A percentile compares a stretch with the other conserved stretches of the same genome.
Conservation (phyloP, 2,329 filamentous ascomycete genomes). For the Colletotrichum karsti region DNA sequence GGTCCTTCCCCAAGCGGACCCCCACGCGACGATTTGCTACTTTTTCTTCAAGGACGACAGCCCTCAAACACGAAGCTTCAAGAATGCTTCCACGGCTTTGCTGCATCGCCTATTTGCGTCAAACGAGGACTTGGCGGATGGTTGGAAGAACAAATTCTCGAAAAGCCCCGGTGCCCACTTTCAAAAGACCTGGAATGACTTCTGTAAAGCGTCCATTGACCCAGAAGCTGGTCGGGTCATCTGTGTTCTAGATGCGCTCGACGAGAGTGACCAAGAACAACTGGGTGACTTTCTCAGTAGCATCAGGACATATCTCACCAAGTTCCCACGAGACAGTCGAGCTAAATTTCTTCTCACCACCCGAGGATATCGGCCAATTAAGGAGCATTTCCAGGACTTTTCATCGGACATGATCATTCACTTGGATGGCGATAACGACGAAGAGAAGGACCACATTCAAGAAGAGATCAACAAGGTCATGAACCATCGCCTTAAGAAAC, state of each 20-base stretch:
- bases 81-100: background rate
- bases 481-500: background rate
- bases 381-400: background rate
- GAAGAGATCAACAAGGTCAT: background rate
- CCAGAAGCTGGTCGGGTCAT: background rate
- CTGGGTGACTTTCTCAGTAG: background rate
- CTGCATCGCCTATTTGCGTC: background rate
- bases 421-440: background rate
- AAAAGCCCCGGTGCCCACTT: accelerated
- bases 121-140: background rate
- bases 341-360: background rate
- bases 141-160: accelerated
- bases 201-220: background rate
- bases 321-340: accelerated
- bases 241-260: background rate
- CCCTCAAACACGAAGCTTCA: background rate
- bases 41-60: background rate
- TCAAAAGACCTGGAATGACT: background rate
- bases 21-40: background rate
- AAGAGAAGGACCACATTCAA: background rate
- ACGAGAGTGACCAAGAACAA: background rate
- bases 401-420: background rate
- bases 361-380: background rate
- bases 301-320: accelerated
- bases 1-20: background rate